phyloP scores from a whole-genome alignment of 192 early-diverging fungal genomes.

The Podila epigama region DNA sequence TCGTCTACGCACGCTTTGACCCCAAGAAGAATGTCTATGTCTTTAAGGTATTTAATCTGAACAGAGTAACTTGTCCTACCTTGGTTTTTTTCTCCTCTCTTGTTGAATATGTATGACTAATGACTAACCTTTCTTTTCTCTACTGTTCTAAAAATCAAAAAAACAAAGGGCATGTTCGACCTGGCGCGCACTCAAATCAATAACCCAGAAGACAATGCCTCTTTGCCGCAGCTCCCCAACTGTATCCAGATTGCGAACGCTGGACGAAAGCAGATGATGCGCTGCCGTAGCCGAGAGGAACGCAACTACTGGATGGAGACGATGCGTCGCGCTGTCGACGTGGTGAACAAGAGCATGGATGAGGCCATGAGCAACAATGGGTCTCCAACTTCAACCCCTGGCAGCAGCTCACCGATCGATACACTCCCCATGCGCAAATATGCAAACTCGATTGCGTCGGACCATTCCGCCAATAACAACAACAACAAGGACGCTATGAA shows the following conservation, averaged over 20 bases:
- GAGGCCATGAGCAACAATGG: background rate
- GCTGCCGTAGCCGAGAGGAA: constrained; percentile 43
- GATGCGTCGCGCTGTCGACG: constrained; percentile 31
- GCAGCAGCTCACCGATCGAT: background rate
- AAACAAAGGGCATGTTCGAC: constrained; percentile 39
- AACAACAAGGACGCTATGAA: background rate
- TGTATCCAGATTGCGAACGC: constrained; percentile 38
- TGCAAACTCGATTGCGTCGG: constrained; percentile 23
- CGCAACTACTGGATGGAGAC: constrained; percentile 45
- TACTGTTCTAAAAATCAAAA: background rate
- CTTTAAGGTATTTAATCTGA: constrained; percentile 29
- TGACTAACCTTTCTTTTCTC: background rate
- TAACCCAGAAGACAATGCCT: constrained; percentile 41
- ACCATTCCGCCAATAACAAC: constrained; percentile 2
- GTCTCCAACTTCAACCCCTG: background rate
- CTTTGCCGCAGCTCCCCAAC: constrained; percentile 38
- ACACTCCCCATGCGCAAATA: constrained; percentile 15
- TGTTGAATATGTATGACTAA: background rate
- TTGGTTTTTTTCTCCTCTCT: background rate
- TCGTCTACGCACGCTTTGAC: constrained; percentile 42
- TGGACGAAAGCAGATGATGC: constrained; percentile 47
- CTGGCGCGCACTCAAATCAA: constrained; percentile 34
- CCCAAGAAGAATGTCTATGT: constrained; percentile 40
- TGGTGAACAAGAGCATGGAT: constrained; percentile 9
- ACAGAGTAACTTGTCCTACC: background rate